Percentiles rank a stretch among this genome's conserved stretches.
Conservation (phyloP, 176 grass and related monocot species). For the Oryza longistaminata region DNA sequence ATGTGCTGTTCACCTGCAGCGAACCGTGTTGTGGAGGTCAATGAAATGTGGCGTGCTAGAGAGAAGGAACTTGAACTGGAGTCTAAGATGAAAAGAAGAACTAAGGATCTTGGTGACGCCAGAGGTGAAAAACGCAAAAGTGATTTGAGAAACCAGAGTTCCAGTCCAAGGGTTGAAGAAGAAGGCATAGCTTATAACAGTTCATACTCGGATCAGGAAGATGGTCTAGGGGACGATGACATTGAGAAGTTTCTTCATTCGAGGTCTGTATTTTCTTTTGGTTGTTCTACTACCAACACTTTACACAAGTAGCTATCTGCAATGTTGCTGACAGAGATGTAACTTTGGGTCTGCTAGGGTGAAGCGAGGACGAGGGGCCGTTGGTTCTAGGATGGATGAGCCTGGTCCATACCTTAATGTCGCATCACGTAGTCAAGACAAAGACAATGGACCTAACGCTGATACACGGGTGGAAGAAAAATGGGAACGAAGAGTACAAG, state of each 20-base stretch:
- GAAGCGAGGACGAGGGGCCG: conserved; percentile 77
- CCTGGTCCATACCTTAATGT: conserved; percentile 65
- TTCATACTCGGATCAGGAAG: conserved; percentile 47
- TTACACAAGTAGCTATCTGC: background rate
- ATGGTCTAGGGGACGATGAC: conserved; percentile 65
- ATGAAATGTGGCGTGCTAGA: conserved; percentile 91
- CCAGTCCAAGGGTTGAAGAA: conserved; percentile 46
- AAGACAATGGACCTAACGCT: background rate
- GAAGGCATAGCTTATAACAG: conserved; percentile 34
- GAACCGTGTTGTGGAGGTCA: conserved; percentile 80
- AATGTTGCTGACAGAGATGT: background rate
- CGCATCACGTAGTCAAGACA: conserved; percentile 14
- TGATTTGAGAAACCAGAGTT: conserved; percentile 42
- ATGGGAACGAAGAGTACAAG: conserved; percentile 52
- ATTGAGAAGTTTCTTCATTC: conserved; percentile 86
- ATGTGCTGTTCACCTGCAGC: conserved; percentile 48
- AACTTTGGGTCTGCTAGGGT: conserved; percentile 44
- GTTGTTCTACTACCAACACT: background rate
- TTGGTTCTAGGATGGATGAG: conserved; percentile 95
- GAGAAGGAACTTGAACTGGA: conserved; percentile 83
- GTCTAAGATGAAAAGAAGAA: conserved; percentile 47
- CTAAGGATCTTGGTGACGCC: conserved; percentile 28
- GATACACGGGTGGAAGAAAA: conserved; percentile 61
- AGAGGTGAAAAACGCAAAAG: conserved; percentile 48
- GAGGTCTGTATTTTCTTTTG: conserved; percentile 53